Evolutionary conservation across 129 eudicot genomes (phyloP), one percentile per base, ranked within the genome.

Genomic region (Ambrosia trifida): DNA sequence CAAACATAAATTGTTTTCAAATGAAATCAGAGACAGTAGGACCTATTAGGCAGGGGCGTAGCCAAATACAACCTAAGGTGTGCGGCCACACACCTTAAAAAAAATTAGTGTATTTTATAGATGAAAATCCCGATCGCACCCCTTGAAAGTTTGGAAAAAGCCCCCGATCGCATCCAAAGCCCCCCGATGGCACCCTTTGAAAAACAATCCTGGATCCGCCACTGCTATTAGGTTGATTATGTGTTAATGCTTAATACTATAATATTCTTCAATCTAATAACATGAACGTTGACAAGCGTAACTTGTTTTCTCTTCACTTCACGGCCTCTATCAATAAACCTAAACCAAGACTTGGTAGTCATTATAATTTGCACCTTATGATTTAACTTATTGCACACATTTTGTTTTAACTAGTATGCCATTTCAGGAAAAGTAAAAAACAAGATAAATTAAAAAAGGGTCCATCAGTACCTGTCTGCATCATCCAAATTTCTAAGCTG

Each of bases 401-500:
- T 19, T 38, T 1, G 10, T 44, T 35, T 72, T 3, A 17, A 72
- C 38, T 9, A 18, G 18, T 7, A 66, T 53, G 49, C 46, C 58
- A 65, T 28, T 20, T 41, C 31, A 66, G 24, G 61, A 51, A 38
- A 72, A 13, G 12, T 36, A 33, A 12, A 33, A 13, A 69, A 10
- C 38, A 54, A 19, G 31, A 40, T 40, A 40, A 14, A 40, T 43
- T 28, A 10, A 17, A n/a, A 66, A 52, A 46, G 30, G 4, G 60
- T 56, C 35, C 43, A 69, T 24, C 64, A 28, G 72, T 77, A 93
- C 98, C 98, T 89, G 83, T 30, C 75, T 11, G 52, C 74, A 49
- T 82, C 89, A 75, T 85, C 96, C 73, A 81, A 62, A 41, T 77
- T 56, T 76, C 56, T 79, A 72, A 94, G 76, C 56, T 82, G 87